Percentiles rank a stretch among this genome's conserved stretches.
Conservation (phyloP, 257 asterid genomes). For the Paulownia fortunei region DNA sequence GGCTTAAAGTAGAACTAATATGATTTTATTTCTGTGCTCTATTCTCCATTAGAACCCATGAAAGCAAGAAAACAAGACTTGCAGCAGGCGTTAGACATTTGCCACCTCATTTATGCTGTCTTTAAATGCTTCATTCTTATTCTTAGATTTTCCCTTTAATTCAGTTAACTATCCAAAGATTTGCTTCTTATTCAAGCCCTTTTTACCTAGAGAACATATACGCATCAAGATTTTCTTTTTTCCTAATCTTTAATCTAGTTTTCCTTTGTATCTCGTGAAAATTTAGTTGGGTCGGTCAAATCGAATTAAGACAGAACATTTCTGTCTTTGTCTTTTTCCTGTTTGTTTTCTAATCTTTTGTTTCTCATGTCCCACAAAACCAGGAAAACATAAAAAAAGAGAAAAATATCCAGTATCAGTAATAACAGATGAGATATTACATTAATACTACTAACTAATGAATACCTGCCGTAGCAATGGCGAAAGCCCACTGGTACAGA, state of each 20-base stretch:
- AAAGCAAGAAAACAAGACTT: not conserved
- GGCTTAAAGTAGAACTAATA: too few relatives aligned
- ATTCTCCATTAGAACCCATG: not conserved
- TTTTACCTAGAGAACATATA: not conserved
- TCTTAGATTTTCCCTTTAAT: slow-evolving; percentile 7
- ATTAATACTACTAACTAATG: not conserved
- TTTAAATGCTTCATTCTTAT: slow-evolving; percentile 11
- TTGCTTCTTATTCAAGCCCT: not conserved
- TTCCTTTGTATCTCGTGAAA: too few relatives aligned
- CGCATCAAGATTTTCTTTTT: too few relatives aligned
- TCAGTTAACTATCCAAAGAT: not conserved
- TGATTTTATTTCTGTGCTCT: not conserved
- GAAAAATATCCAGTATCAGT: not conserved
- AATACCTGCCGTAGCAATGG: slow-evolving; percentile 78
- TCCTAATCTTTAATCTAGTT: not conserved
- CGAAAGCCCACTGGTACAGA: slow-evolving; percentile 80
- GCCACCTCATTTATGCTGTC: not conserved
- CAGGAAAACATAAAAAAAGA: not conserved
- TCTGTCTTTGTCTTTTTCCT: not conserved
- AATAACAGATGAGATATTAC: not conserved
- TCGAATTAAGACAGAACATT: too few relatives aligned
- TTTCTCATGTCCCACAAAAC: not conserved
- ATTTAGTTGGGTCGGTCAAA: too few relatives aligned
- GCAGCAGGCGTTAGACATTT: slow-evolving; percentile 4
- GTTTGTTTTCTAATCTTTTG: not conserved